phyloP scores from a whole-genome alignment of 2,329 filamentous ascomycete species.

The Cytospora mali region DNA sequence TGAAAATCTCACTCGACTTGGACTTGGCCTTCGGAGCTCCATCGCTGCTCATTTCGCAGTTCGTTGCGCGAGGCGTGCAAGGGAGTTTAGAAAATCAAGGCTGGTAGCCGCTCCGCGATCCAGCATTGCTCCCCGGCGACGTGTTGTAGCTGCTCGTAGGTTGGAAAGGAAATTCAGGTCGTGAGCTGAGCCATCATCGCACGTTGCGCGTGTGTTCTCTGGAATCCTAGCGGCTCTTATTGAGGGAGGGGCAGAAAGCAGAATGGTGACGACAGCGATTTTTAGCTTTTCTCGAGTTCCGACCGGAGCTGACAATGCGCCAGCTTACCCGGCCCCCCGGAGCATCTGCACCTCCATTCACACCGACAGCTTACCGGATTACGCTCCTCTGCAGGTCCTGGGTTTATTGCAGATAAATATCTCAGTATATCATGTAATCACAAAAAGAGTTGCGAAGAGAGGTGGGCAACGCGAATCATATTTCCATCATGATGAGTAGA shows the following conservation, averaged over 20 bases:
- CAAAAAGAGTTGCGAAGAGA: neutral
- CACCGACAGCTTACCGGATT: neutral
- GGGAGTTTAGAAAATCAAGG: slow-evolving; percentile 6
- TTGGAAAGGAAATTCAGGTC: slow-evolving; percentile 8
- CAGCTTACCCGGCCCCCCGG: slow-evolving; percentile 21
- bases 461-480: neutral
- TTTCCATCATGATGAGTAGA: neutral
- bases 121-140: slow-evolving; percentile 22
- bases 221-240: neutral
- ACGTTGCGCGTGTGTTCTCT: neutral
- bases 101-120: slow-evolving; percentile 9
- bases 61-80: slow-evolving; percentile 21
- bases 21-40: slow-evolving; percentile 37
- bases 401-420: neutral
- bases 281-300: slow-evolving; percentile 16
- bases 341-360: neutral
- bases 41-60: slow-evolving; percentile 38
- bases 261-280: slow-evolving; percentile 14
- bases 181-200: slow-evolving; percentile 12
- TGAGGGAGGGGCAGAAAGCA: neutral
- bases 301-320: slow-evolving; percentile 6
- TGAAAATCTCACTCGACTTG: slow-evolving; percentile 40
- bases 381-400: neutral
- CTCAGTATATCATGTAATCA: no score
- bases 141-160: neutral